phyloP scores from a whole-genome alignment of 192 early-diverging fungal genomes.

The Linnemannia exigua region DNA sequence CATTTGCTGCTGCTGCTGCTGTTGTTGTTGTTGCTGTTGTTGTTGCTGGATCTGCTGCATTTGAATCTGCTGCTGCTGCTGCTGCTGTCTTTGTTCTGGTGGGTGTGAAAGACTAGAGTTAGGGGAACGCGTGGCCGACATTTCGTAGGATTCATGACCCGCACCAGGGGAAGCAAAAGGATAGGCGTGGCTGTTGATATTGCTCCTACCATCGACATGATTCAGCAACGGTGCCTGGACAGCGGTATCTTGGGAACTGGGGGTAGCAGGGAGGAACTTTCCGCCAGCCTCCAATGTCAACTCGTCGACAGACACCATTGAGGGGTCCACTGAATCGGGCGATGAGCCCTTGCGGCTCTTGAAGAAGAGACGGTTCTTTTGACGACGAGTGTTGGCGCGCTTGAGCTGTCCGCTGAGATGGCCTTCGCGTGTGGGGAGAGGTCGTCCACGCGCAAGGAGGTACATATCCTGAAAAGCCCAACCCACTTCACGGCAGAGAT shows the following conservation, averaged over 20 bases:
- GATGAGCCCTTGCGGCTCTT: constrained; percentile 14
- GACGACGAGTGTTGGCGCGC: constrained; percentile 38
- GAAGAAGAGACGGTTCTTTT: background rate
- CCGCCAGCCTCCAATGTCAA: constrained; percentile 22
- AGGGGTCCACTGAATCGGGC: background rate
- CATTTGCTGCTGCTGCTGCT: constrained; percentile 25
- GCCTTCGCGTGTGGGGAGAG: constrained; percentile 33
- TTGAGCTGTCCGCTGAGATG: constrained; percentile 35
- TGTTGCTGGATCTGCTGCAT: constrained; percentile 28
- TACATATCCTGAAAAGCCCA: constrained; percentile 44
- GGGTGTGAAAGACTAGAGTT: constrained; percentile 8
- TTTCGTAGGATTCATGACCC: constrained; percentile 29
- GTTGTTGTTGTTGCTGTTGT: constrained; percentile 17
- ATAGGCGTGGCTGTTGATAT: background rate
- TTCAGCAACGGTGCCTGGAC: constrained; percentile 18
- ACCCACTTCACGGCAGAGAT: constrained; percentile 42
- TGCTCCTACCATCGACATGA: constrained; percentile 23
- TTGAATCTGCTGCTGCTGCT: constrained; percentile 14
- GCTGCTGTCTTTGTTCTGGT: constrained; percentile 19
- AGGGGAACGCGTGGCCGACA: background rate
- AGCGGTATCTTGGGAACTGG: constrained; percentile 4
- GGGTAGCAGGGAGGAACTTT: background rate
- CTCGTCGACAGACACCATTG: background rate
- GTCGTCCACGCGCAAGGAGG: constrained; percentile 20
- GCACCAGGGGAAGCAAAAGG: constrained; percentile 6